These are phyloP conservation scores for Gonapodya sp. DNA, from an alignment of 192 early-diverging fungal genomes.

Conservation along the genomic window DNA sequence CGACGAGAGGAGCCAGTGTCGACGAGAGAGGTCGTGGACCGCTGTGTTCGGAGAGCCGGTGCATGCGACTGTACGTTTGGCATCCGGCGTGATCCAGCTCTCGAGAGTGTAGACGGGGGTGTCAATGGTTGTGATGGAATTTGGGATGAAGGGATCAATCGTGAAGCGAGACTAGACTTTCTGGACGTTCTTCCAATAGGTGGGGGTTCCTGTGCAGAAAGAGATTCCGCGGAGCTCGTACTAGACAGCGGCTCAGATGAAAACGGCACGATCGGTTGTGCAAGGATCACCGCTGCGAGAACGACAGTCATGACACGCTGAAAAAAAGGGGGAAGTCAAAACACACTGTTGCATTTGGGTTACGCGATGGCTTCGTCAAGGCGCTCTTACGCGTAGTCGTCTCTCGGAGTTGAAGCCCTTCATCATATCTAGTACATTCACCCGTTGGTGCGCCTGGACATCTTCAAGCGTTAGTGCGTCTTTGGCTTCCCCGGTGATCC, in stretches of 20 bases:
- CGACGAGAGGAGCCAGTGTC: not conserved
- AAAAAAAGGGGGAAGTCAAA: no score
- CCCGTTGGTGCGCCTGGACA: constrained; percentile 7
- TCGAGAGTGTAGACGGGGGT: not conserved
- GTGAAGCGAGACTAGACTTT: not conserved
- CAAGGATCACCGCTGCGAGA: not conserved
- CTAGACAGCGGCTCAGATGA: not conserved
- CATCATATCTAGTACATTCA: constrained; percentile 38
- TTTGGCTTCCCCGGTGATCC: constrained; percentile 25
- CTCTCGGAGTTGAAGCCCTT: constrained; percentile 30
- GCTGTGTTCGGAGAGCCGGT: not conserved
- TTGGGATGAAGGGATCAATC: not conserved
- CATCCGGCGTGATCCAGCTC: not conserved
- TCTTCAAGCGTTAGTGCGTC: constrained; percentile 8
- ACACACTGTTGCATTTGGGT: not conserved
- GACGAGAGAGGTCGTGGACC: not conserved
- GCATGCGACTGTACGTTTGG: not conserved
- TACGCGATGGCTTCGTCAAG: not conserved
- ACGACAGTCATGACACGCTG: not conserved
- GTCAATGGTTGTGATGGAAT: not conserved
- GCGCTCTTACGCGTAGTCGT: constrained; percentile 16
- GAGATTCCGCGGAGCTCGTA: not conserved
- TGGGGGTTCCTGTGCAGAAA: not conserved
- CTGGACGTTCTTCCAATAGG: not conserved
- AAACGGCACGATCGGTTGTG: not conserved